Evolutionary conservation across 2,329 filamentous ascomycete species (phyloP), one percentile per base, ranked within the genome.

Genomic region (Aciculosporium take): DNA sequence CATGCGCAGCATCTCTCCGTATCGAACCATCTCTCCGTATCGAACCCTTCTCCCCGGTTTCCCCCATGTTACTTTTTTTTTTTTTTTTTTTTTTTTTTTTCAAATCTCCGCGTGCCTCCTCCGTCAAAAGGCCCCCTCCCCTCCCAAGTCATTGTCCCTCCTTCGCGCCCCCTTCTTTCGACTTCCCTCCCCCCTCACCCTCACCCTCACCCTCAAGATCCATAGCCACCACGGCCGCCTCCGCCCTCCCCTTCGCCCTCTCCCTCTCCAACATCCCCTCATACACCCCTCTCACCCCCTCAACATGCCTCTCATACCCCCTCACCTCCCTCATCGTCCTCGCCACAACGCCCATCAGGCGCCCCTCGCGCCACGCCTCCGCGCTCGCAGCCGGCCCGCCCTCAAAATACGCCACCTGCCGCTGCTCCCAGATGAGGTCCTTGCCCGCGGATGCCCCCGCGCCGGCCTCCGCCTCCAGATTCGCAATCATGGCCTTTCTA

Each of bases 401-500:
- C 10, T 39, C 27, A 2, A 43, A 40, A 21, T 40, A 33, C 7
- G 41, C 37, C 30, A 12, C 12, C 9, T 5, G 23, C 7, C 37
- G 31, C 27, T 40, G 12, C 12, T 20, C 23, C 20, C 13, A n/a
- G n/a, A n/a, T n/a, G n/a, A n/a, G n/a, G n/a, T n/a, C n/a, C n/a
- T n/a, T n/a, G n/a, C n/a, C n/a, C n/a, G n/a, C n/a, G n/a, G n/a
- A n/a, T n/a, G 4, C 2, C 30, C 32, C 10, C 12, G 18, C 2
- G n/a, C 15, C 8, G 23, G 3, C 37, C 32, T 37, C 37, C 15
- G 49, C 50, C 24, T 53, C 48, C 52, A 62, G 56, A 43, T 54
- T 58, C 29, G 31, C 37, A 9, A 62, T 44, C 53, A 63, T 61
- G 31, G 8, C 25, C 5, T 43, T 48, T 34, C 39, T 21, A 23